Conservation (phyloP, 2,329 filamentous ascomycete species). For the Macrophomina phaseolina region DNA sequence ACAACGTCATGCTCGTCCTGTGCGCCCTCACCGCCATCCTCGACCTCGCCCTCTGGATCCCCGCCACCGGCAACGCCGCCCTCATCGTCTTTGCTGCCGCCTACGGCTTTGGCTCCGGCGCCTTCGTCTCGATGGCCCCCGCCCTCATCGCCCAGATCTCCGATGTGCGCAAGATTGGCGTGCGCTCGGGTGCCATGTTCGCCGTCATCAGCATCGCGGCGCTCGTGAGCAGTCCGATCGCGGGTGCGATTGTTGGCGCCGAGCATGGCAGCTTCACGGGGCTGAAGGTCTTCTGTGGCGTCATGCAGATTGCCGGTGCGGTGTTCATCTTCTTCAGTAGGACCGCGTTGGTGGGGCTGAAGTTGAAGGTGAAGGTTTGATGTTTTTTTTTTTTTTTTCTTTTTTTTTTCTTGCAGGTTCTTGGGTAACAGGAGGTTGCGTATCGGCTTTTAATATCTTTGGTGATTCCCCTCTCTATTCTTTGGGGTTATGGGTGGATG, state of each 20-base stretch:
- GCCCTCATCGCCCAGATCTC: conserved; percentile 73
- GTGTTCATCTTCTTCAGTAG: conserved; percentile 39
- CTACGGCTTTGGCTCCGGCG: conserved; percentile 73
- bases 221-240: conserved; percentile 71
- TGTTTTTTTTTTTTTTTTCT: neutral
- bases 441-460: neutral
- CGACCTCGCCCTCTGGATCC: conserved; percentile 63
- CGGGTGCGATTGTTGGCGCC: conserved; percentile 51
- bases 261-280: conserved; percentile 59
- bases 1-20: conserved; percentile 58
- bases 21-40: conserved; percentile 55
- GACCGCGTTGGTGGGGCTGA: conserved; percentile 37
- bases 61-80: conserved; percentile 53
- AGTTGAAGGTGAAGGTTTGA: conserved; percentile 33
- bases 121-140: conserved; percentile 67
- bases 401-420: neutral
- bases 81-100: conserved; percentile 70
- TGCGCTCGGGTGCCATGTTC: conserved; percentile 69
- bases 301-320: conserved; percentile 55
- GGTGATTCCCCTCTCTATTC: too few species aligned
- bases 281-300: conserved; percentile 70
- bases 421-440: neutral
- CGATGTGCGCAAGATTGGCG: conserved; percentile 71
- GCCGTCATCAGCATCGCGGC: conserved; percentile 67
- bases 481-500: neutral